Evolutionary conservation across 1,139 yeast genomes (phyloP), one percentile per base, ranked within the genome.

Genomic region (Magnusiomyces suaveolens): DNA sequence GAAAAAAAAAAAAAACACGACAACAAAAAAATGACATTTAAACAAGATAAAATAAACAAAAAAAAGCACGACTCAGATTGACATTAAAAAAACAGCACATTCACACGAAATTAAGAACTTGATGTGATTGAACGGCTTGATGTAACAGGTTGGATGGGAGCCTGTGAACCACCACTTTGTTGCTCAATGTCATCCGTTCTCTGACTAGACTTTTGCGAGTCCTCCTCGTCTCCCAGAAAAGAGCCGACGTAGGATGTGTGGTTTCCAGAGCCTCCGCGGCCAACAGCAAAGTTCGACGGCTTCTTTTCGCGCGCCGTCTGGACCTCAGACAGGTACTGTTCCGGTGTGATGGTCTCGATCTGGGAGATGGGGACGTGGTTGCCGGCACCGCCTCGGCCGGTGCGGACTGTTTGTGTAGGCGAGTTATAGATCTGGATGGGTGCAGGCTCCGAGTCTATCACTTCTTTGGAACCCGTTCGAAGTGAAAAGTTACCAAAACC

Each of bases 201-300:
- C 36, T 29, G 6, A 8, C 36, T 29, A 8, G 6, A 29, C 6
- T 12, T 6, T 29, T 12, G 12, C 36, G 6, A 6, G 6, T 29
- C 36, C 36, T 29, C 36, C 10, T 6, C 16, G 18, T 18, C 43
- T 18, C n/a, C n/a, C 43, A 38, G 6, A 38, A 38, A 38, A 12
- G 43, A 16, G 18, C 18, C 20, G 18, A 16, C 20, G n/a, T 38
- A 14, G 6, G 18, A 12, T 16, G 43, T 38, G n/a, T 10, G n/a
- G 61, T 70, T 70, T 39, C 73, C 73, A 4, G 63, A 53, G 14
- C 73, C 73, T 33, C 73, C 73, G 8, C 73, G 63, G 32, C 73
- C 73, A 24, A 70, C 69, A 52, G 67, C 61, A 60, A 66, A 70
- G 3, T 64, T 57, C 25, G 60, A 60, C 3, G 70, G 71, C 55